These are phyloP conservation scores for Sclerotinia glacialis DNA, from an alignment of 2,329 filamentous ascomycete species.

Conservation along the genomic window DNA sequence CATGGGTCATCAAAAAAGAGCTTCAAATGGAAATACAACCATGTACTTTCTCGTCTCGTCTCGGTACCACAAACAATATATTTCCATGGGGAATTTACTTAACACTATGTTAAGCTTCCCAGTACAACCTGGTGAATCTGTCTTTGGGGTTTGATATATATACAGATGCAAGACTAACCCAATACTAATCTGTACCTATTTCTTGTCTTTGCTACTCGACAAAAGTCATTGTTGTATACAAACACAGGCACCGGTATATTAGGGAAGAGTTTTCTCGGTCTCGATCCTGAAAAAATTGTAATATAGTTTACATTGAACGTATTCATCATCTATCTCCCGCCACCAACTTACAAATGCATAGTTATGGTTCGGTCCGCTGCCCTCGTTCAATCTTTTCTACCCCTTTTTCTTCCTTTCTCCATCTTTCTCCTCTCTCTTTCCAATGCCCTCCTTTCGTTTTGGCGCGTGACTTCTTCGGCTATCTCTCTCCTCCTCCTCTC, in stretches of 20 bases:
- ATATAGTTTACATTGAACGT: conserved; percentile 11
- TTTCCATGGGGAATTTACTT: too few species aligned
- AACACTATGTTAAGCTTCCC: too few species aligned
- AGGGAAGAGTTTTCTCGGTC: neutral
- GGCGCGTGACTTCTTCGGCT: neutral
- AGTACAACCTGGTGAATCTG: too few species aligned
- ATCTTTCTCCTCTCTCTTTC: conserved; percentile 13
- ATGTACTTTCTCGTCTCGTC: too few species aligned
- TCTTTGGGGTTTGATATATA: neutral
- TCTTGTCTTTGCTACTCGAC: neutral
- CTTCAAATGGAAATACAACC: too few species aligned
- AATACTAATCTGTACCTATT: neutral
- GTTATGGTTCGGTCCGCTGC: neutral
- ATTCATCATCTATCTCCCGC: neutral
- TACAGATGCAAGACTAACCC: neutral
- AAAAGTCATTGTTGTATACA: neutral
- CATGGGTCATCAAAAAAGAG: too few species aligned
- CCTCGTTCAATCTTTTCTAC: neutral
- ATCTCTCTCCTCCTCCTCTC: conserved; percentile 4
- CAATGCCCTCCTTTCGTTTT: neutral
- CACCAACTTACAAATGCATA: neutral
- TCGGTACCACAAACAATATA: too few species aligned
- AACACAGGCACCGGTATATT: neutral
- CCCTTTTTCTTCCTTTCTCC: neutral
- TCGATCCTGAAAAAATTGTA: neutral